A percentile compares a stretch with the other conserved stretches of the same genome.
Conservation (phyloP, 1,284 basidiomycete genomes). For the Trametes hirsuta region DNA sequence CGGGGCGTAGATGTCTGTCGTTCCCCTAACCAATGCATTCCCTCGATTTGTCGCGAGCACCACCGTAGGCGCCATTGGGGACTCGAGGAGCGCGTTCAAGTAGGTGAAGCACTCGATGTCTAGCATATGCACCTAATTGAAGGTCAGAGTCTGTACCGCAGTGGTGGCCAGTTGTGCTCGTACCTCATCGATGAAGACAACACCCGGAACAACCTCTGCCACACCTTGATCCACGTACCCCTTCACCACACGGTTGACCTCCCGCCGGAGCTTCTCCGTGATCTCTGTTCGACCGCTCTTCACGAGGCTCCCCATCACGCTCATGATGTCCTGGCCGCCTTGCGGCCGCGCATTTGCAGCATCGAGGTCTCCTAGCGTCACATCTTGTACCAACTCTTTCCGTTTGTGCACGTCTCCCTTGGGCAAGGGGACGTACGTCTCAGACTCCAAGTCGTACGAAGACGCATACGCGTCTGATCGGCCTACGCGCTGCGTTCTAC, state of each 20-base stretch:
- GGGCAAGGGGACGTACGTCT: constrained; percentile 96
- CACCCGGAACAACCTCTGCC: constrained; percentile 96
- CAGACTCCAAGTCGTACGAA: constrained; percentile 98
- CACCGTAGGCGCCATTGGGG: constrained; percentile 96
- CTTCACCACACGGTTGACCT: constrained; percentile 99
- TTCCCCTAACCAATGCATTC: constrained; percentile 89
- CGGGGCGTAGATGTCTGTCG: constrained; percentile 88
- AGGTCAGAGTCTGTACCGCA: not conserved
- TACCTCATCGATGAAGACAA: constrained; percentile 98
- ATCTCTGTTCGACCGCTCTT: constrained; percentile 95
- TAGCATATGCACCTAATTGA: constrained; percentile 91
- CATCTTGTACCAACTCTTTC: constrained; percentile 97
- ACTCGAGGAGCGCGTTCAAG: constrained; percentile 94
- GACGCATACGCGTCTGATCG: constrained; percentile 98
- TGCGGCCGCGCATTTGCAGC: constrained; percentile 96
- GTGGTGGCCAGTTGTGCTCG: not conserved
- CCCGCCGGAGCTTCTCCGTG: constrained; percentile 93
- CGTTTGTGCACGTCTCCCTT: constrained; percentile 99
- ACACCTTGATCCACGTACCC: constrained; percentile 98
- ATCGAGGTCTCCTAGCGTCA: constrained; percentile 95
- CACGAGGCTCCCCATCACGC: constrained; percentile 96
- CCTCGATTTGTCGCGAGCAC: constrained; percentile 97
- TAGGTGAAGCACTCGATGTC: constrained; percentile 99
- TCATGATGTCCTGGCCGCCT: constrained; percentile 98
- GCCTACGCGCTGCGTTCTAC: constrained; percentile 76